Conservation (phyloP, 2,329 filamentous ascomycete genomes). For the Byssochlamys sp. region DNA sequence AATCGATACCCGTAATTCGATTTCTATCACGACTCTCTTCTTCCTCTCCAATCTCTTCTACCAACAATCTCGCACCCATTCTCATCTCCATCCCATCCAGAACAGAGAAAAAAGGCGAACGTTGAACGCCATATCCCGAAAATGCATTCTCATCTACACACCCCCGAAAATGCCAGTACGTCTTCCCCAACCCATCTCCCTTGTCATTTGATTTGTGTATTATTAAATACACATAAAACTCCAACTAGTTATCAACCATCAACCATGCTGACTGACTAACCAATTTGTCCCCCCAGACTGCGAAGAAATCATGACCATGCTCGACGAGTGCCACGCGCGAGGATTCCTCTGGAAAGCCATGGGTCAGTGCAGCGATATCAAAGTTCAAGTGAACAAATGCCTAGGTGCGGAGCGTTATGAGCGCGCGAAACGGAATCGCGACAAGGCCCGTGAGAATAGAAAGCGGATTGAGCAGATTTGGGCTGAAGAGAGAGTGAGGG, state of each 20-base stretch:
- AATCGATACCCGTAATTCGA: not conserved
- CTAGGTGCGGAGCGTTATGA: constrained; percentile 70
- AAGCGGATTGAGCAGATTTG: constrained; percentile 66
- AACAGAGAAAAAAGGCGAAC: not conserved
- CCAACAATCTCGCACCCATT: too few species aligned
- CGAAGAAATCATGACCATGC: constrained; percentile 82
- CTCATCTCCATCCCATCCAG: not conserved
- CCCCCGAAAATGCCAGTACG: constrained; percentile 77
- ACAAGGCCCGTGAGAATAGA: constrained; percentile 59
- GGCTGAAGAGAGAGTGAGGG: constrained; percentile 48
- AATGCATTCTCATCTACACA: constrained; percentile 98
- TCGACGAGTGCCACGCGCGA: constrained; percentile 87
- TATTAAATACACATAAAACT: not conserved
- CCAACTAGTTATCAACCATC: constrained; percentile 2
- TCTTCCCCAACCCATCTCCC: constrained; percentile 9
- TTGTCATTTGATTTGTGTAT: not conserved
- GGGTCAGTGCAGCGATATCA: constrained; percentile 82
- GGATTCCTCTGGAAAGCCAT: constrained; percentile 88
- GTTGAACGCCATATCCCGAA: constrained; percentile 15
- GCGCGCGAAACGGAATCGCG: constrained; percentile 66
- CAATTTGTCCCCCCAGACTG: constrained; percentile 54
- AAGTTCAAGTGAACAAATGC: constrained; percentile 74
- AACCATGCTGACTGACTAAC: not conserved
- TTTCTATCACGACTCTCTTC: too few species aligned
- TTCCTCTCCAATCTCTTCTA: too few species aligned